A percentile compares a stretch with the other conserved stretches of the same genome.
Conservation (phyloP, 2,329 filamentous ascomycete genomes). For the Akanthomyces uredinophilus region DNA sequence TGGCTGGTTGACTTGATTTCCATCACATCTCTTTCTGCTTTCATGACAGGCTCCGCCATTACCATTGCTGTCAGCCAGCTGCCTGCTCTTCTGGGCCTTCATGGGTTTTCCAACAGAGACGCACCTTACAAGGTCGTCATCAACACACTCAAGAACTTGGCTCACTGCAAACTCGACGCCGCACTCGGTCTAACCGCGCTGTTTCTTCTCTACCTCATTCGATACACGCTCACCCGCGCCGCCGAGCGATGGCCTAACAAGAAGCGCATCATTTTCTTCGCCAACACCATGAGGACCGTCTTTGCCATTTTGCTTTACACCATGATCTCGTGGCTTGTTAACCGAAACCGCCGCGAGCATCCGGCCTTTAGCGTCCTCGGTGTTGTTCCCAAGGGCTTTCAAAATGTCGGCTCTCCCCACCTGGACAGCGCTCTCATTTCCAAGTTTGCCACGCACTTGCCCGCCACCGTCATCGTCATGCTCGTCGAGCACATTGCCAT, state of each 20-base stretch:
- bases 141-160: slow-evolving; percentile 71
- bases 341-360: slow-evolving; percentile 58
- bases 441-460: slow-evolving; percentile 59
- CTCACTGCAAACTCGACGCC: slow-evolving; percentile 66
- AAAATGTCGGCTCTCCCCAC: slow-evolving; percentile 18
- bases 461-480: slow-evolving; percentile 70
- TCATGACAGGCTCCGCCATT: slow-evolving; percentile 94
- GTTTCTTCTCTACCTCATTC: slow-evolving; percentile 69
- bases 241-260: slow-evolving; percentile 65
- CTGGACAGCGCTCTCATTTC: slow-evolving; percentile 14
- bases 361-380: slow-evolving; percentile 71
- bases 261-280: slow-evolving; percentile 78
- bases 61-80: slow-evolving; percentile 84
- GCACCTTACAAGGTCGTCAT: slow-evolving; percentile 79
- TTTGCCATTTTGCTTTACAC: slow-evolving; percentile 93
- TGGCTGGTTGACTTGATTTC: slow-evolving; percentile 94
- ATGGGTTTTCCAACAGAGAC: slow-evolving; percentile 66
- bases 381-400: slow-evolving; percentile 65
- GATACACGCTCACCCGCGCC: slow-evolving; percentile 56
- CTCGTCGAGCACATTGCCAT: slow-evolving; percentile 80
- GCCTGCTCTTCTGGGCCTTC: slow-evolving; percentile 74
- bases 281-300: slow-evolving; percentile 82
- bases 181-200: slow-evolving; percentile 84
- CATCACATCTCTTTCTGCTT: slow-evolving; percentile 82
- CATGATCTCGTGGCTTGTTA: slow-evolving; percentile 80